Evolutionary conservation across 805 yeast species (phyloP).

Genomic region (Lachancea meyersii): DNA sequence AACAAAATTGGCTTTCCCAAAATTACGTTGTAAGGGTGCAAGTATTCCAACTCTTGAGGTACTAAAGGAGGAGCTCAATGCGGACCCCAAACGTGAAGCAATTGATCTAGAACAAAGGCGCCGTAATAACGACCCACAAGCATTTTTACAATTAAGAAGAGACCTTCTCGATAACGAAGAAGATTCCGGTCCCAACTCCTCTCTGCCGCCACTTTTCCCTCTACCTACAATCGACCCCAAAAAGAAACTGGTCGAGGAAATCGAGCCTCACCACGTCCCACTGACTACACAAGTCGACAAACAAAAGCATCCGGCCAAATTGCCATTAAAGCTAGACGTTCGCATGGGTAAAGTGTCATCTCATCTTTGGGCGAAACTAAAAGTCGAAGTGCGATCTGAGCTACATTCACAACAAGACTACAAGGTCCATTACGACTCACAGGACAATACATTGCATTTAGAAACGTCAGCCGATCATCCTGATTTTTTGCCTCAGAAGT

Average conservation of each 20-base stretch:
- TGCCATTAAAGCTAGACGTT: slow-evolving; percentile 24
- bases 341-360: slow-evolving; percentile 29
- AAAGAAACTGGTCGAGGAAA: not conserved
- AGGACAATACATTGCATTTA: slow-evolving; percentile 30
- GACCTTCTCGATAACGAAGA: slow-evolving; percentile 11
- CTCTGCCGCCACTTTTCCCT: slow-evolving; percentile 28
- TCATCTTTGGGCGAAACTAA: slow-evolving; percentile 29
- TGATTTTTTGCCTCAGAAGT: slow-evolving; percentile 18
- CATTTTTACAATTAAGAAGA: slow-evolving; percentile 39
- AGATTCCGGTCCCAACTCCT: not conserved
- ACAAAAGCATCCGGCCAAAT: slow-evolving; percentile 5
- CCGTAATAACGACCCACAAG: slow-evolving; percentile 38
- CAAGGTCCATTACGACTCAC: slow-evolving; percentile 26
- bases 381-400: slow-evolving; percentile 35
- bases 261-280: not conserved
- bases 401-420: slow-evolving; percentile 33
- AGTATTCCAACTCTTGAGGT: slow-evolving; percentile 41
- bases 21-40: slow-evolving; percentile 63
- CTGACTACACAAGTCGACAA: not conserved
- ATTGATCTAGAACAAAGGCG: slow-evolving; percentile 23
- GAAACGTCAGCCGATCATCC: slow-evolving; percentile 24
- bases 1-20: slow-evolving; percentile 56
- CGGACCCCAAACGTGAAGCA: slow-evolving; percentile 34
- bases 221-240: not conserved
- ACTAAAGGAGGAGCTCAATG: slow-evolving; percentile 39